A percentile compares a stretch with the other conserved stretches of the same genome.
Evolutionary conservation across 2,329 filamentous ascomycete species (phyloP).

Genomic region (Lecanicillium sp.): DNA sequence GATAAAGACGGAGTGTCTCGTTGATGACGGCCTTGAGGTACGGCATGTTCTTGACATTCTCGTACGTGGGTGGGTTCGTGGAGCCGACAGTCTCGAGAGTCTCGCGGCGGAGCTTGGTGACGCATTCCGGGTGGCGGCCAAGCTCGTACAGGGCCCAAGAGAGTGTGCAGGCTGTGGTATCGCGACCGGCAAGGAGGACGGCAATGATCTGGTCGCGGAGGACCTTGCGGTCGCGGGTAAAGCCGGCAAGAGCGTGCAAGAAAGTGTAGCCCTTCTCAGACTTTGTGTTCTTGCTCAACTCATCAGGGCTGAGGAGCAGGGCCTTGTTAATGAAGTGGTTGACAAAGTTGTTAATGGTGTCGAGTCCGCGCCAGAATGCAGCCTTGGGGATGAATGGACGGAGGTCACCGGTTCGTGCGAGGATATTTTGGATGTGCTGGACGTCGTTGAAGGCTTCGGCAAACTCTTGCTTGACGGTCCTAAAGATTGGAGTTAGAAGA

Average conservation of each 20-base stretch:
- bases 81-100: constrained; percentile 61
- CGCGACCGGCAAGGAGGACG: constrained; percentile 75
- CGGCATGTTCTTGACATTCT: constrained; percentile 79
- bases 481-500: constrained; percentile 15
- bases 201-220: constrained; percentile 80
- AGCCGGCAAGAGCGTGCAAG: constrained; percentile 73
- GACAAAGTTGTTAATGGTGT: constrained; percentile 68
- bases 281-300: constrained; percentile 62
- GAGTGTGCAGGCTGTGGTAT: constrained; percentile 78
- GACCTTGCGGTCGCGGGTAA: constrained; percentile 63
- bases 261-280: constrained; percentile 72
- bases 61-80: constrained; percentile 58
- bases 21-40: constrained; percentile 68
- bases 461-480: constrained; percentile 57
- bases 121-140: constrained; percentile 57
- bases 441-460: constrained; percentile 77
- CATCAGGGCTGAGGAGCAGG: constrained; percentile 58
- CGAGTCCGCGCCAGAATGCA: constrained; percentile 56
- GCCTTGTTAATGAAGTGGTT: constrained; percentile 70
- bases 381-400: constrained; percentile 54
- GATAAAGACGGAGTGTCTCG: constrained; percentile 71
- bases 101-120: constrained; percentile 63
- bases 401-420: constrained; percentile 58
- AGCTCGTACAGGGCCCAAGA: constrained; percentile 81
- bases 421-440: constrained; percentile 63